Evolutionary conservation across 208 protist species (phyloP), one percentile per base, ranked within the genome.

Genomic region (Crithidia expoeki): DNA sequence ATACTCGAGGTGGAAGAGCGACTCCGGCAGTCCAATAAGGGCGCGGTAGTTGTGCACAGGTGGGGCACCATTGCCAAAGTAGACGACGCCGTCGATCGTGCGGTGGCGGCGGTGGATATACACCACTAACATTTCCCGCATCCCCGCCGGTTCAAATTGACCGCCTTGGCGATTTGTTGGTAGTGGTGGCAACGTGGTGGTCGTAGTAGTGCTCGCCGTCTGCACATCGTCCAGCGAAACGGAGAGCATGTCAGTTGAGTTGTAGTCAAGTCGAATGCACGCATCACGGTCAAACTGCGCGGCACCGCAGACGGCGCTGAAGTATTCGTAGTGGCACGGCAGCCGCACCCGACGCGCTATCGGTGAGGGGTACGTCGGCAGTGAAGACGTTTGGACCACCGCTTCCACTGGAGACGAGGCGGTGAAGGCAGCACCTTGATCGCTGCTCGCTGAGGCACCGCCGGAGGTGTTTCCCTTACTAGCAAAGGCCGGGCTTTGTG

Each of bases 11-110:
- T 95, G 90, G 23, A 97, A 69, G 27, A 96, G 56, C 10, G 87
- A 88, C 80, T 97, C 85, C 7, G 93, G 93, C 49, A 88, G 71
- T 10, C 93, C 93, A 56, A 97, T 78, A 17, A 97, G 65, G 21
- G 81, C 74, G 55, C 74, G 70, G 66, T 94, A 92, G 76, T 97
- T 87, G 78, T 94, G 75, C 27, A 91, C 72, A 32, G 93, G 83
- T 17, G 90, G 85, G 5, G 69, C 50, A 40, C 79, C 83, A 59
- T 90, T 92, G 28, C 93, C 93, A 68, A 96, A 83, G 73, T 93
- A 97, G n/a, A 82, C 66, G 40, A 95, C 64, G 33, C 74, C 82
- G 67, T 96, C 89, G 58, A 97, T 94, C 23, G 73, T 70, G 27
- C 83, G 84, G 2, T 78, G 89, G 28, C 70, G 61, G 25, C 73